Evolutionary conservation across 768 basidiomycete genomes (phyloP).

Genomic region (Auriscalpium microsporum): DNA sequence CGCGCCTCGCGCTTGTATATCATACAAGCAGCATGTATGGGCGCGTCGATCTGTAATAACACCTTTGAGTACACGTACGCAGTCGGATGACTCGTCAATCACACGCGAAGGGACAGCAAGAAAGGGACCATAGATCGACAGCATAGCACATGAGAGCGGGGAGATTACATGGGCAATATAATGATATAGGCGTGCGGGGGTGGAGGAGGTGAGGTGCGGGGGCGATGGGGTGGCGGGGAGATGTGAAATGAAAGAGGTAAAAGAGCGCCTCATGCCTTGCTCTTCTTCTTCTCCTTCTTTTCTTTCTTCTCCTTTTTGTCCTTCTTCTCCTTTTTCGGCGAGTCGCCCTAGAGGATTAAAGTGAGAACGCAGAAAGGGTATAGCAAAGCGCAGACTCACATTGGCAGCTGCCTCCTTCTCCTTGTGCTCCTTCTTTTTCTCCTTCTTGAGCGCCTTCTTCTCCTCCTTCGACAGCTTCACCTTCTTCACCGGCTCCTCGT

Average conservation of each 20-base stretch:
- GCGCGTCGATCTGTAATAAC: too few species aligned
- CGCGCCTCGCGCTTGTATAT: too few species aligned
- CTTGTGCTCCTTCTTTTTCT: slow-evolving; percentile 58
- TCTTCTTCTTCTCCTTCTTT: slow-evolving; percentile 47
- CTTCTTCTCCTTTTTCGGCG: slow-evolving; percentile 33
- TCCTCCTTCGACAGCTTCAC: slow-evolving; percentile 76
- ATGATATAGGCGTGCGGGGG: slow-evolving; percentile 10
- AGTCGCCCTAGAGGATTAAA: slow-evolving; percentile 21
- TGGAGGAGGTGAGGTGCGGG: slow-evolving; percentile 6
- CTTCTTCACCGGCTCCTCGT: slow-evolving; percentile 55
- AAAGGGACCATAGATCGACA: not conserved
- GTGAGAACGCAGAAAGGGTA: slow-evolving; percentile 1
- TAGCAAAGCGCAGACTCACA: slow-evolving; percentile 21
- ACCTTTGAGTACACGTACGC: too few species aligned
- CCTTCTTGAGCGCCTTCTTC: slow-evolving; percentile 78
- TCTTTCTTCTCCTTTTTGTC: slow-evolving; percentile 42
- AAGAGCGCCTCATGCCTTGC: slow-evolving; percentile 24
- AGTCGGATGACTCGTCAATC: too few species aligned
- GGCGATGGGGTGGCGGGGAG: slow-evolving; percentile 1
- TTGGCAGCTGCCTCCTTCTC: slow-evolving; percentile 32
- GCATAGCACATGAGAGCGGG: slow-evolving; percentile 5
- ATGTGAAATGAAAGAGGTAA: slow-evolving; percentile 1
- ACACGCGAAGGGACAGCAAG: not conserved
- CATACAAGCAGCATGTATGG: too few species aligned
- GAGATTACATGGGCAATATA: slow-evolving; percentile 12